These are phyloP conservation scores for Aegilops speltoides DNA, from an alignment of 176 grass and related monocot genomes.

Conservation along the genomic window DNA sequence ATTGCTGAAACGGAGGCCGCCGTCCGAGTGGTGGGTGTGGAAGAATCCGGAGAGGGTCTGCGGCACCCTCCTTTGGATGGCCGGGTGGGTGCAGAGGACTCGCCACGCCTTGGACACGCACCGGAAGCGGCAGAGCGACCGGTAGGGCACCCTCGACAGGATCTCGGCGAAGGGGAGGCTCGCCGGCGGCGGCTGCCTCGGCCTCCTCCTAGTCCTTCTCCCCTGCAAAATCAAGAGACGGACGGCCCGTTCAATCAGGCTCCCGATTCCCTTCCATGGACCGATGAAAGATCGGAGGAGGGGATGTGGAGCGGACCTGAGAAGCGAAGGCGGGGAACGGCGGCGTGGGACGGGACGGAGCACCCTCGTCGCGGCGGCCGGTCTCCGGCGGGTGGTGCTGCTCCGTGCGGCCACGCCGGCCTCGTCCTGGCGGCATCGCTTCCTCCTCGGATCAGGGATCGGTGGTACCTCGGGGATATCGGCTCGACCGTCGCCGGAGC, in stretches of 20 bases:
- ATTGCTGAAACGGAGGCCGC: not conserved
- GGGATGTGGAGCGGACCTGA: not conserved
- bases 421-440: not conserved
- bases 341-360: not conserved
- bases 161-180: not conserved
- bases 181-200: not conserved
- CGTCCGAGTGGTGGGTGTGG: not conserved
- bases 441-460: not conserved
- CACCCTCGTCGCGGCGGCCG: not conserved
- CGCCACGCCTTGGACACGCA: not conserved
- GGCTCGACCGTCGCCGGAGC: not conserved
- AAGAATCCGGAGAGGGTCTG: not conserved
- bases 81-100: not conserved
- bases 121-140: not conserved
- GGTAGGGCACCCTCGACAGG: not conserved
- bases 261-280: not conserved
- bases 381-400: not conserved
- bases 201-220: not conserved
- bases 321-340: not conserved
- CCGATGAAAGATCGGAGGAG: not conserved
- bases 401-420: not conserved
- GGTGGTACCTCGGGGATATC: not conserved
- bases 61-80: not conserved
- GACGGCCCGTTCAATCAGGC: not conserved
- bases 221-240: not conserved